Base-by-base conservation (phyloP, 129 eudicot genomes). In the Tagetes patula region DNA sequence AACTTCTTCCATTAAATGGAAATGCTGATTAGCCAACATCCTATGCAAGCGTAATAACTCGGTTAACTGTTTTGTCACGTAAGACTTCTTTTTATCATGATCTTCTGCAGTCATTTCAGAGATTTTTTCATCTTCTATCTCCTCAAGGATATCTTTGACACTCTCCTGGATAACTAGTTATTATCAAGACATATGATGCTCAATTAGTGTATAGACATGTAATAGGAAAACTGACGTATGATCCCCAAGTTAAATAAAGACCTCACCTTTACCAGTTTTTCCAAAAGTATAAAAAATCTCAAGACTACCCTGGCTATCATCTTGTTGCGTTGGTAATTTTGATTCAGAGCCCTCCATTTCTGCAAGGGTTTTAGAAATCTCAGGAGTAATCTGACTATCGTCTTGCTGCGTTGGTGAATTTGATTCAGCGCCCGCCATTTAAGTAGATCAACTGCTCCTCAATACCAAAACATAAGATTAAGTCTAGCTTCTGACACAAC, bases 361-460 rank as follows among this genome's bases (percentile, higher is more conserved):
- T 20, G 27, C 56, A 12, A 50, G 5, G 56, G 5, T 14, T 50
- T 0, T 14, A 50, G 56, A 50, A 43, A 43, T 43, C 50, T 82
- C 84, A 14, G 96, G 98, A 50, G 6, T 43, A 6, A 43, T 43
- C 48, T 43, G 48, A n/a, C 20, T 4, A n/a, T 50, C 56, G 27
- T 50, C 56, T 13, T n/a, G 56, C 4, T n/a, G 56, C 20, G 31
- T 3, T n/a, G 31, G 56, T 20, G 27, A 20, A 5, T 50, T 50
- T 50, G 56, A 14, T 50, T 50, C 56, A 12, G 20, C 31, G 2
- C 56, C 6, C 27, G 3, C 31, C 56, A 50, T 50, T 50, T 12
- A 20, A 20, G 27, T 10, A 50, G 20, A 50, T 30, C 56, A 50
- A n/a, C 56, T 13, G 27, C 27, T 30, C 48, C 8, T 6, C 48